Base-by-base conservation (phyloP, 1,284 basidiomycete genomes). In the Moesziomyces sp. region DNA sequence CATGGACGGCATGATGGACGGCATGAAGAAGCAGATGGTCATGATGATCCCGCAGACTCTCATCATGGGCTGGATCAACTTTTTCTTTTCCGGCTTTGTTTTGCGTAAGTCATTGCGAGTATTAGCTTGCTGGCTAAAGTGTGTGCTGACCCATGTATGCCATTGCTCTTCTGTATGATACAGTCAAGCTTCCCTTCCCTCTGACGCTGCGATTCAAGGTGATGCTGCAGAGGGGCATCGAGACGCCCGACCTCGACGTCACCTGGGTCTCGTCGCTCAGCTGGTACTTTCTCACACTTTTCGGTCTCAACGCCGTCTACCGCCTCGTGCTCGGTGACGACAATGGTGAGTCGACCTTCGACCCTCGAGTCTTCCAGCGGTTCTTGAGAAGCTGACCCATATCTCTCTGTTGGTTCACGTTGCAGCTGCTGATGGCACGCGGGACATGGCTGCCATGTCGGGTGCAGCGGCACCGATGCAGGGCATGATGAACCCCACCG, bases 61-160 rank as follows among this genome's bases (percentile, higher is more conserved):
- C 72, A 95, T 99, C 79, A 99, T 99, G 97, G 96, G 95, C 70
- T 99, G 97, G 93, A 97, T 99, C 87, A 97, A 96, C 86, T 95
- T 96, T 85, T 99, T 99, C 89, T 99, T 99, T 87, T 92, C 93
- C 74, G 96, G 96, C 35, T 98, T 99, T 84, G 92, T 99, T 54
- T 88, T 97, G 65, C 97, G 96, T 97, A 84, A 85, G 77, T 78
- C n/a, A 23, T 35, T 0, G 2, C 4, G 3, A 11, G 2, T 3
- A 11, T 5, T 2, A 13, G 23, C 35, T 35, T 24, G 16, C 6
- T 23, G 18, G 19, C 21, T 21, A 5, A 23, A 30, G 23, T 1
- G 9, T 45, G 8, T 13, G 11, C 44, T 45, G 44, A 45, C 4
- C 44, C 10, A 9, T 26, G 2, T 7, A n/a, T 19, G 24, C n/a